These are phyloP conservation scores for Omphalea diandra DNA, from an alignment of 441 rosid species.

Conservation along the genomic window DNA sequence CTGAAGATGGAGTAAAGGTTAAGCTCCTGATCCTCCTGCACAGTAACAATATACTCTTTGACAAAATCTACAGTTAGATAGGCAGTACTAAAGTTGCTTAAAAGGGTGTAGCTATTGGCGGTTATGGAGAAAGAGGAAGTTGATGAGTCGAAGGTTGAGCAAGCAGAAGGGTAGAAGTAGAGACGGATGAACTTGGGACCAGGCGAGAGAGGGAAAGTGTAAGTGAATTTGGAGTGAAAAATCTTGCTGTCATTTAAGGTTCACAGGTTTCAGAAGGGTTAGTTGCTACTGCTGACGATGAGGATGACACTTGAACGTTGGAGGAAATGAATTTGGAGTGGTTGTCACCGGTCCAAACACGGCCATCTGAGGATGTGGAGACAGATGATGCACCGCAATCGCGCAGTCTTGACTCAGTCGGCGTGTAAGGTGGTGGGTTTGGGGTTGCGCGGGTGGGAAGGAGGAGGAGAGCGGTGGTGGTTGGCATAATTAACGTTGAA, in stretches of 20 bases:
- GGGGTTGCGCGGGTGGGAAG: too few relatives aligned
- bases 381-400: too few relatives aligned
- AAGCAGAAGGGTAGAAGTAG: conserved; percentile 30
- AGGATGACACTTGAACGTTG: conserved; percentile 8
- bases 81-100: conserved; percentile 36
- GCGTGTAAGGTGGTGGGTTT: too few relatives aligned
- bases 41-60: conserved; percentile 27
- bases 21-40: conserved; percentile 20
- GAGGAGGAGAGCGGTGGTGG: too few relatives aligned
- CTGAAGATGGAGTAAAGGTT: conserved; percentile 5
- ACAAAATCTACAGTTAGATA: neutral
- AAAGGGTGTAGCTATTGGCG: conserved; percentile 30
- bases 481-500: too few relatives aligned
- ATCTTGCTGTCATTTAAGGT: conserved; percentile 32
- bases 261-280: neutral
- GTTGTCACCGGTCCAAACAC: too few relatives aligned
- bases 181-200: conserved; percentile 43
- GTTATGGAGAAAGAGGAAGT: conserved; percentile 29
- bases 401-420: too few relatives aligned
- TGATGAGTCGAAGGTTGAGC: conserved; percentile 11
- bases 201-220: conserved; percentile 29
- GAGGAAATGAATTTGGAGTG: conserved; percentile 7
- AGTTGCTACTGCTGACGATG: neutral
- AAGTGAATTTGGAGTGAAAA: conserved; percentile 31
- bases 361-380: too few relatives aligned